Evolutionary conservation across 1,284 basidiomycete species (phyloP).

Genomic region (Tremellales sp.): DNA sequence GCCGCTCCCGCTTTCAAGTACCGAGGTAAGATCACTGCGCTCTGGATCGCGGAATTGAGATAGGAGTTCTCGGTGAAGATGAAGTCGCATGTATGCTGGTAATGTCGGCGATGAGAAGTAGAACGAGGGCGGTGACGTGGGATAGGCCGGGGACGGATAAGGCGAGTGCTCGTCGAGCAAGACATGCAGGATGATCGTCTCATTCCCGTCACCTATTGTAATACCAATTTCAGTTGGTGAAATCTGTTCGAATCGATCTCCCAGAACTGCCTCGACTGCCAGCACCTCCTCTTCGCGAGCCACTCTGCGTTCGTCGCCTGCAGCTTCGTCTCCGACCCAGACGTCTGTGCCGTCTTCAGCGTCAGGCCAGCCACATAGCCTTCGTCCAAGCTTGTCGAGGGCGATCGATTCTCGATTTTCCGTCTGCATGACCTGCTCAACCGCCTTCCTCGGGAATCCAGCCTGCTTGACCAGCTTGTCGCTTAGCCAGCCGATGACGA

Average conservation of each 20-base stretch:
- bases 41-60: slow-evolving; percentile 53
- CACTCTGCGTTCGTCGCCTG: slow-evolving; percentile 52
- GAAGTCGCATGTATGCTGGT: slow-evolving; percentile 78
- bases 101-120: slow-evolving; percentile 68
- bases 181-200: slow-evolving; percentile 62
- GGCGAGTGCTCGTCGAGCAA: slow-evolving; percentile 56
- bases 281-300: slow-evolving; percentile 70
- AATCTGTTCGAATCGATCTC: slow-evolving; percentile 45
- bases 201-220: slow-evolving; percentile 58
- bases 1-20: slow-evolving; percentile 62
- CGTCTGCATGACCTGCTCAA: slow-evolving; percentile 49
- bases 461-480: slow-evolving; percentile 78
- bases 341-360: slow-evolving; percentile 47
- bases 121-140: slow-evolving; percentile 61
- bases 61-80: slow-evolving; percentile 68
- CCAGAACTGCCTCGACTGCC: slow-evolving; percentile 56
- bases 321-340: slow-evolving; percentile 55
- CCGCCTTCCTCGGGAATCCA: slow-evolving; percentile 72
- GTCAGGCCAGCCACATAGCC: slow-evolving; percentile 48
- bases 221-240: slow-evolving; percentile 53
- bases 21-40: slow-evolving; percentile 52
- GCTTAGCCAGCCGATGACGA: slow-evolving; percentile 74
- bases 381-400: slow-evolving; percentile 45
- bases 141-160: slow-evolving; percentile 54
- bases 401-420: slow-evolving; percentile 39